Percentiles rank a stretch among this genome's conserved stretches.
Evolutionary conservation across 139 green algal species (phyloP).

Genomic region (Astrephomene gubernaculifera): DNA sequence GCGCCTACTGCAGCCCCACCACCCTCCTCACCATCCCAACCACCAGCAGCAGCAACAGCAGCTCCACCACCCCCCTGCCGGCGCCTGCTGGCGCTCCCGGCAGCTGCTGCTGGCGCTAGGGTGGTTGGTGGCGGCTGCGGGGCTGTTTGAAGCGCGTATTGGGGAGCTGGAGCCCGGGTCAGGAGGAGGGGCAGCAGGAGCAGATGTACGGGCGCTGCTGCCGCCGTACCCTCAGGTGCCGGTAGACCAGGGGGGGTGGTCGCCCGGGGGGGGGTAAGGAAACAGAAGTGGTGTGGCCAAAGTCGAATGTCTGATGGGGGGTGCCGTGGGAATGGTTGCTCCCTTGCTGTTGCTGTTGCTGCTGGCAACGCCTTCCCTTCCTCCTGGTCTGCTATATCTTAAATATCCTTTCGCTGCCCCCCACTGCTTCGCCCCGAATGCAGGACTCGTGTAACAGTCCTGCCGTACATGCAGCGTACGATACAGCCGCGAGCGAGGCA

Average conservation of each 20-base stretch:
- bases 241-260: not conserved
- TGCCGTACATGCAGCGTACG: slow-evolving; percentile 4
- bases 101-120: slow-evolving; percentile 39
- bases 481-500: not conserved
- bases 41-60: too few relatives aligned
- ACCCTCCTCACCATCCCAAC: too few relatives aligned
- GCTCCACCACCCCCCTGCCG: too few relatives aligned
- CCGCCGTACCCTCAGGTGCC: slow-evolving; percentile 31
- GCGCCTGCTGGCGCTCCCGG: not conserved
- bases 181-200: too few relatives aligned
- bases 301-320: not conserved
- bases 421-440: not conserved
- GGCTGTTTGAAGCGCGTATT: slow-evolving; percentile 18
- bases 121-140: slow-evolving; percentile 31
- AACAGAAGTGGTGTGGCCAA: not conserved
- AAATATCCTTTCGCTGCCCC: not conserved
- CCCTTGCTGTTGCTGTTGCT: too few relatives aligned
- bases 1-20: too few relatives aligned
- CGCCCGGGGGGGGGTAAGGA: not conserved
- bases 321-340: too few relatives aligned
- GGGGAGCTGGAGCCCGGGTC: slow-evolving; percentile 10
- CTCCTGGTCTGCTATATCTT: not conserved
- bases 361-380: too few relatives aligned
- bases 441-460: slow-evolving; percentile 7
- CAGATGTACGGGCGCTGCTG: not conserved